phyloP scores from a whole-genome alignment of 306 rosid genomes.

The Elaeagnus macrophylla region DNA sequence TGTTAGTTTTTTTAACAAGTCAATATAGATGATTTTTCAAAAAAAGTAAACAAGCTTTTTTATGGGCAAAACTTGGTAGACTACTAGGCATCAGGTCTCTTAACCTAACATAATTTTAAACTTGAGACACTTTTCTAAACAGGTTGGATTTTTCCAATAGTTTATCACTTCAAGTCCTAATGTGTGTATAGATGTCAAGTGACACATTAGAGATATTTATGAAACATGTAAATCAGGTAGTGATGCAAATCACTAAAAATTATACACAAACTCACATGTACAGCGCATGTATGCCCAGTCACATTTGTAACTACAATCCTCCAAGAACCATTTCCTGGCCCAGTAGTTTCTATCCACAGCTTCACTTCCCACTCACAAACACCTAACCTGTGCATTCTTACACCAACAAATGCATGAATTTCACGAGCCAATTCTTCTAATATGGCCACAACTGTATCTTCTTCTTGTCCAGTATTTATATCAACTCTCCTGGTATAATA shows the following conservation, averaged over 20 bases:
- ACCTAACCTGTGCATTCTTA: constrained; percentile 93
- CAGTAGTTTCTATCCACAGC: constrained; percentile 70
- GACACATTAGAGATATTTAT: not conserved
- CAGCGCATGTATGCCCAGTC: constrained; percentile 88
- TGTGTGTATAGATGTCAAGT: too few species aligned
- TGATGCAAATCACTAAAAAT: not conserved
- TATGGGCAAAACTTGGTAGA: not conserved
- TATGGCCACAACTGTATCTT: constrained; percentile 47
- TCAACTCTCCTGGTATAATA: constrained; percentile 55
- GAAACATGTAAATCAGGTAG: not conserved
- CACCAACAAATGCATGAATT: constrained; percentile 76
- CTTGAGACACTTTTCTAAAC: not conserved
- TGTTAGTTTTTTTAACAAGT: not conserved
- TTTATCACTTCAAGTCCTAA: too few species aligned
- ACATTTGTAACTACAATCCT: constrained; percentile 88
- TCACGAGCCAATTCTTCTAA: constrained; percentile 64
- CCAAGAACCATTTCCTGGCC: constrained; percentile 84
- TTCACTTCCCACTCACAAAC: constrained; percentile 96
- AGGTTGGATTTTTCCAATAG: too few species aligned
- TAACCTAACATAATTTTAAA: not conserved
- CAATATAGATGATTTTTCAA: not conserved
- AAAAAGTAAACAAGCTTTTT: not conserved
- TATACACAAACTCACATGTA: constrained; percentile 55
- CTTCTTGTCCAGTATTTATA: constrained; percentile 52
- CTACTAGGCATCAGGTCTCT: not conserved